phyloP scores from a whole-genome alignment of 2,329 filamentous ascomycete genomes.

The Blastomyces parvus region DNA sequence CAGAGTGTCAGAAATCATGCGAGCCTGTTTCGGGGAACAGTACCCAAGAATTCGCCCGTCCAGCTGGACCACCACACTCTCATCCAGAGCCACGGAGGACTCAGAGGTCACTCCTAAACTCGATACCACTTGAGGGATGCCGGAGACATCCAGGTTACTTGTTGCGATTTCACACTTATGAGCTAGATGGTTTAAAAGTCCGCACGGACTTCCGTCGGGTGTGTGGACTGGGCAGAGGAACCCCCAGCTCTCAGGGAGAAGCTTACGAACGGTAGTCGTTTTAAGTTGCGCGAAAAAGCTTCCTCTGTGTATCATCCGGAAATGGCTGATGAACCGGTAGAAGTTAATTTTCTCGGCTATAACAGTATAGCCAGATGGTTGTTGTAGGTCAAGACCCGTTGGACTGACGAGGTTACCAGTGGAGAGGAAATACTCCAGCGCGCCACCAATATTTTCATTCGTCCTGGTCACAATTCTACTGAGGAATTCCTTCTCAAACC shows the following conservation, averaged over 20 bases:
- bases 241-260: conserved; percentile 94
- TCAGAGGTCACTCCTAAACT: conserved; percentile 69
- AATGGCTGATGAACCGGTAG: conserved; percentile 95
- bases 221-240: conserved; percentile 97
- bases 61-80: conserved; percentile 80
- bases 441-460: conserved; percentile 79
- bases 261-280: conserved; percentile 90
- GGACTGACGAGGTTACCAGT: conserved; percentile 89
- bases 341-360: conserved; percentile 99
- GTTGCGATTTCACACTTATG: conserved; percentile 92
- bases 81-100: conserved; percentile 68
- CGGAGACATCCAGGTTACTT: conserved; percentile 60
- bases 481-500: conserved; percentile 72
- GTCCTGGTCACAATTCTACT: conserved; percentile 67
- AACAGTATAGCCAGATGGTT: conserved; percentile 88
- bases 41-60: conserved; percentile 86
- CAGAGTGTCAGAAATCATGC: conserved; percentile 72
- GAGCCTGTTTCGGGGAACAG: conserved; percentile 75
- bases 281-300: conserved; percentile 97
- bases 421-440: conserved; percentile 88
- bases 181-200: conserved; percentile 85
- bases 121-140: conserved; percentile 61
- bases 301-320: conserved; percentile 97
- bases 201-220: conserved; percentile 89
- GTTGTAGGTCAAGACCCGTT: conserved; percentile 86